Conservation (phyloP, 768 basidiomycete species). For the Suillus lakei region DNA sequence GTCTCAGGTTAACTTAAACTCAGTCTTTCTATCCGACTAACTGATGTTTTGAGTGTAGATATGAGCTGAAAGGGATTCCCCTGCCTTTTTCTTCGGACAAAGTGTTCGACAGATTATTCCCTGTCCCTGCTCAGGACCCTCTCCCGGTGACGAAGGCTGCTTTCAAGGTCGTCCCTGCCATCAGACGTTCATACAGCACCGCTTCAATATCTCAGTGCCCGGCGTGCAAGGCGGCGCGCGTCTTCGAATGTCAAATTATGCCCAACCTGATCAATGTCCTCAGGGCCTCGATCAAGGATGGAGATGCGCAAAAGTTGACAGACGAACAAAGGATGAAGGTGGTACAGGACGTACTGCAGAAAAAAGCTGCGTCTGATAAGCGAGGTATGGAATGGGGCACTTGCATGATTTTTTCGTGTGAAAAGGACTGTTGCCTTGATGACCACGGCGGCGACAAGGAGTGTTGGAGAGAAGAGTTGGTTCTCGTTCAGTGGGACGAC, state of each 20-base stretch:
- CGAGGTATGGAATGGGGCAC: conserved; percentile 96
- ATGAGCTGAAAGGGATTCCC: conserved; percentile 85
- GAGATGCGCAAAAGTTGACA: conserved; percentile 42
- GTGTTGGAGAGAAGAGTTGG: conserved; percentile 76
- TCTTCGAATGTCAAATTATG: conserved; percentile 95
- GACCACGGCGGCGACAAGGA: conserved; percentile 44
- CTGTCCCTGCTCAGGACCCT: conserved; percentile 46
- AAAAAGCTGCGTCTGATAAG: conserved; percentile 45
- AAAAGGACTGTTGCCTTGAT: conserved; percentile 70
- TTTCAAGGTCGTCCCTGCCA: conserved; percentile 53
- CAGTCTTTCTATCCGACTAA: not conserved
- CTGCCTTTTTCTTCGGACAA: conserved; percentile 84
- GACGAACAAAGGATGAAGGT: conserved; percentile 74
- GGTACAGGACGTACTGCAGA: conserved; percentile 60
- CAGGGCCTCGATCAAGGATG: conserved; percentile 33
- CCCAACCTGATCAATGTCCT: conserved; percentile 90
- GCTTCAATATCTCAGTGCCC: conserved; percentile 66
- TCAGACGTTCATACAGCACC: conserved; percentile 59
- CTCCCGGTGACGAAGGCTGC: conserved; percentile 63
- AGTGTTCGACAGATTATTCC: conserved; percentile 77
- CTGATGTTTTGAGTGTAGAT: conserved; percentile 49
- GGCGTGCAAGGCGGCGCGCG: conserved; percentile 64
- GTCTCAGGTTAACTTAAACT: conserved; percentile 65
- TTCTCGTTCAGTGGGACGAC: conserved; percentile 78
- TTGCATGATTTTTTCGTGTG: conserved; percentile 87